Percentiles rank a stretch among this genome's conserved stretches.
Evolutionary conservation across 768 basidiomycete species (phyloP).

Genomic region (Aureoboletus auriporus): DNA sequence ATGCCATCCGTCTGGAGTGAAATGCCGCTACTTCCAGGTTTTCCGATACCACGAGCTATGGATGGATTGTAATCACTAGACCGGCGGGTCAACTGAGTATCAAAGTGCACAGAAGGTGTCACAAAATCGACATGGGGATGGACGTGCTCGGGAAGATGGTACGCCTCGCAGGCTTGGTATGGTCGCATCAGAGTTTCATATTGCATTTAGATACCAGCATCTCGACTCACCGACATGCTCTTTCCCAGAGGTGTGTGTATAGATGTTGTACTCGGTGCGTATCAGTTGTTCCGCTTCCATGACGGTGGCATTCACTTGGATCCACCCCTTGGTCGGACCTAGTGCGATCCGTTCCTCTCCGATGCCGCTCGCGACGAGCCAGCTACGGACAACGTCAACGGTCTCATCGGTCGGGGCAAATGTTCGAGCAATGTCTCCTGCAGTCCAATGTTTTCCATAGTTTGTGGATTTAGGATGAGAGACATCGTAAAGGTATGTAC

Average conservation of each 20-base stretch:
- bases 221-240: constrained; percentile 20
- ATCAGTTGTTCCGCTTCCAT: constrained; percentile 31
- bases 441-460: constrained; percentile 31
- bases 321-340: constrained; percentile 19
- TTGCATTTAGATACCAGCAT: neutral
- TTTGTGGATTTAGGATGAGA: constrained; percentile 31
- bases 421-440: constrained; percentile 19
- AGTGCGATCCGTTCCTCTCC: constrained; percentile 14
- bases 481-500: constrained; percentile 22
- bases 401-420: constrained; percentile 27
- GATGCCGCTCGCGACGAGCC: constrained; percentile 28
- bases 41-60: constrained; percentile 13
- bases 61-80: neutral
- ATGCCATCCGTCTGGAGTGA: constrained; percentile 11
- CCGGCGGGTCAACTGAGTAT: constrained; percentile 13
- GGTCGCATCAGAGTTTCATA: neutral
- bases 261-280: constrained; percentile 30
- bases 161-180: constrained; percentile 28
- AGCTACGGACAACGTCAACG: constrained; percentile 19
- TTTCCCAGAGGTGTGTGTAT: constrained; percentile 21
- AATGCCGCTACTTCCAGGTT: constrained; percentile 5
- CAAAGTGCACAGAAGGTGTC: constrained; percentile 33
- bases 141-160: constrained; percentile 29
- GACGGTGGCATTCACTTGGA: constrained; percentile 24
- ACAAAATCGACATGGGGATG: constrained; percentile 33